phyloP scores from a whole-genome alignment of 495 filamentous ascomycete genomes.

The Ascobolus immersus region DNA sequence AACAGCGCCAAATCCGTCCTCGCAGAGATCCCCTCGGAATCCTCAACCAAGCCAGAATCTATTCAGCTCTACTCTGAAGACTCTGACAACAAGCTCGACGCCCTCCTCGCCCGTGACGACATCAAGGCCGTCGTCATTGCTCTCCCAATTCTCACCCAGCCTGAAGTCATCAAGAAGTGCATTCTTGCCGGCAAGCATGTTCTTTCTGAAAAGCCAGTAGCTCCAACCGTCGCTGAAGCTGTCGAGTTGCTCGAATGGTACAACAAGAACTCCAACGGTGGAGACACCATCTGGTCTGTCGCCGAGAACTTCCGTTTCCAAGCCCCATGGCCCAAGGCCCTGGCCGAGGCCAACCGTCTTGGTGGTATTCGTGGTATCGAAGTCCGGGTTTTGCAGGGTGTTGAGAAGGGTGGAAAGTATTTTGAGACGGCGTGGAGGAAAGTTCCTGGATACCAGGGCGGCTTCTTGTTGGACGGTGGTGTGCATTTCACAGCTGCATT shows the following conservation, averaged over 20 bases:
- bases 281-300: constrained; percentile 30
- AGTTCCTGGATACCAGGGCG: constrained; percentile 43
- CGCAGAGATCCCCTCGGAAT: constrained; percentile 15
- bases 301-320: constrained; percentile 57
- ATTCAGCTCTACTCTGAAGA: constrained; percentile 39
- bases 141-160: constrained; percentile 36
- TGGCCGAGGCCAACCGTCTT: constrained; percentile 30
- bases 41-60: constrained; percentile 8
- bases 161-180: constrained; percentile 31
- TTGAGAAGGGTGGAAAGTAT: constrained; percentile 33
- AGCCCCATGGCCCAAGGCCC: constrained; percentile 29
- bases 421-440: constrained; percentile 52
- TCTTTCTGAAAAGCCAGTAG: constrained; percentile 60
- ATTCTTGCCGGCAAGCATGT: constrained; percentile 54
- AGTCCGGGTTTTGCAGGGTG: constrained; percentile 26
- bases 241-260: constrained; percentile 38
- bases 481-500: constrained; percentile 45
- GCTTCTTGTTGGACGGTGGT: constrained; percentile 55
- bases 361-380: constrained; percentile 42
- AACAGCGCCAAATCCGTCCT: constrained; percentile 17
- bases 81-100: constrained; percentile 29
- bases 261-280: constrained; percentile 16
- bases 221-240: constrained; percentile 36
- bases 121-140: constrained; percentile 45
- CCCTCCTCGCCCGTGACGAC: constrained; percentile 37